Evolutionary conservation across 768 basidiomycete genomes (phyloP).

Genomic region (Mycena indigotica): DNA sequence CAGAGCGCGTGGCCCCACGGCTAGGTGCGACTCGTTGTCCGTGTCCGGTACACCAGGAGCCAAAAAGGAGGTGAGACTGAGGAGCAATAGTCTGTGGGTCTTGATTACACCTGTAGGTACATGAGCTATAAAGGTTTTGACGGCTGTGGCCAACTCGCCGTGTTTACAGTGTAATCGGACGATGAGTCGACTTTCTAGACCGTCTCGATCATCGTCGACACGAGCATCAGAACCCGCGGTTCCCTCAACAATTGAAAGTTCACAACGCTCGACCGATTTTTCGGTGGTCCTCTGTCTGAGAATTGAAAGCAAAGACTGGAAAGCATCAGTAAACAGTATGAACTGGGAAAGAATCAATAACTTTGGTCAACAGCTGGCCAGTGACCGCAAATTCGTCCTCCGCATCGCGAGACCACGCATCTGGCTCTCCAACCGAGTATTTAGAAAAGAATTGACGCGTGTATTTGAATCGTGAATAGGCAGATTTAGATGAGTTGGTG

Average conservation of each 20-base stretch:
- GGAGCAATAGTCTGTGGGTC: conserved; percentile 73
- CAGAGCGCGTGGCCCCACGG: conserved; percentile 71
- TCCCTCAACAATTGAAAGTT: conserved; percentile 67
- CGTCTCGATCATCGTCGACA: conserved; percentile 53
- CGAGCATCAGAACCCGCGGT: conserved; percentile 33
- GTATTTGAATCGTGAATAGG: conserved; percentile 80
- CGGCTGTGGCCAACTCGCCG: conserved; percentile 47
- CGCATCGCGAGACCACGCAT: conserved; percentile 29
- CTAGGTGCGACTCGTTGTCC: conserved; percentile 61
- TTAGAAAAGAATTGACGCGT: conserved; percentile 68
- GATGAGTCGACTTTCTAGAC: conserved; percentile 70
- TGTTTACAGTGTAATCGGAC: conserved; percentile 82
- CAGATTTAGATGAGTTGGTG: conserved; percentile 80
- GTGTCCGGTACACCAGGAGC: conserved; percentile 67
- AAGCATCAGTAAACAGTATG: conserved; percentile 7
- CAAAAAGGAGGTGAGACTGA: conserved; percentile 58
- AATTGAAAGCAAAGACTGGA: conserved; percentile 69
- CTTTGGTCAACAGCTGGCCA: conserved; percentile 75
- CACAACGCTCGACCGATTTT: conserved; percentile 76
- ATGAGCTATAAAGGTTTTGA: neutral
- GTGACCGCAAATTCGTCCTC: conserved; percentile 48
- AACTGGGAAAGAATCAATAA: conserved; percentile 27
- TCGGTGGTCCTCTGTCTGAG: conserved; percentile 74
- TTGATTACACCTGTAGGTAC: conserved; percentile 67
- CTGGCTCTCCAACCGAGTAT: conserved; percentile 47